Percentiles rank a stretch among this genome's conserved stretches.
Conservation (phyloP, 257 asterid genomes). For the Rehmannia glutinosa region DNA sequence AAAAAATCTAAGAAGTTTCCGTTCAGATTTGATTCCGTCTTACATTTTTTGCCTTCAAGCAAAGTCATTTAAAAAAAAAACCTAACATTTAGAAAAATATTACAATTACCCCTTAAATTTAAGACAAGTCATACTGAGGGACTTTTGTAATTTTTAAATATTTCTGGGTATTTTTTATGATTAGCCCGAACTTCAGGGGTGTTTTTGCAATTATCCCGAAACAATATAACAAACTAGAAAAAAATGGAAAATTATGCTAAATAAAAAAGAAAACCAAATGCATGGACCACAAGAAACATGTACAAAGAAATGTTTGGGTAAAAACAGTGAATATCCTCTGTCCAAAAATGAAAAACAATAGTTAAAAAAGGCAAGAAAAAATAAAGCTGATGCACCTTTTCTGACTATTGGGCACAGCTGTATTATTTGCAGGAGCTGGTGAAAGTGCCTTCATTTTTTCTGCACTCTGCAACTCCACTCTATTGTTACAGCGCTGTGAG, state of each 20-base stretch:
- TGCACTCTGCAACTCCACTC: constrained; percentile 41
- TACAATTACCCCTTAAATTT: too few relatives aligned
- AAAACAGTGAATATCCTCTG: constrained; percentile 59
- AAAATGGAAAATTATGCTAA: not conserved
- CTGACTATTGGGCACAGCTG: constrained; percentile 72
- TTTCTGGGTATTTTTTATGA: too few relatives aligned
- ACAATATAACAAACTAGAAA: not conserved
- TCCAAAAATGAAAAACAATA: constrained; percentile 22
- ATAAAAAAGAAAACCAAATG: constrained; percentile 5
- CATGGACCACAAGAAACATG: constrained; percentile 50
- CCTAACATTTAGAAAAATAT: too few relatives aligned
- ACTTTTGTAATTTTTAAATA: too few relatives aligned
- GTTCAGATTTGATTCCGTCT: too few relatives aligned
- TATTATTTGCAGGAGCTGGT: constrained; percentile 36
- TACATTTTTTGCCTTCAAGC: too few relatives aligned
- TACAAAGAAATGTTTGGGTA: constrained; percentile 19
- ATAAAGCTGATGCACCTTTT: constrained; percentile 61
- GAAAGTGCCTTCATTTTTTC: constrained; percentile 66
- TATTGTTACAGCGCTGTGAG: constrained; percentile 49
- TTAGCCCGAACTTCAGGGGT: too few relatives aligned
- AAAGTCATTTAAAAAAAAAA: too few relatives aligned
- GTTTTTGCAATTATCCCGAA: too few relatives aligned
- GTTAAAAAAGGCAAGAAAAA: constrained; percentile 8
- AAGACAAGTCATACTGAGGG: too few relatives aligned
- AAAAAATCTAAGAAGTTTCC: too few relatives aligned